These are phyloP conservation scores for Stephanodiscus triporus DNA, from an alignment of 108 stramenopile species.

Conservation along the genomic window DNA sequence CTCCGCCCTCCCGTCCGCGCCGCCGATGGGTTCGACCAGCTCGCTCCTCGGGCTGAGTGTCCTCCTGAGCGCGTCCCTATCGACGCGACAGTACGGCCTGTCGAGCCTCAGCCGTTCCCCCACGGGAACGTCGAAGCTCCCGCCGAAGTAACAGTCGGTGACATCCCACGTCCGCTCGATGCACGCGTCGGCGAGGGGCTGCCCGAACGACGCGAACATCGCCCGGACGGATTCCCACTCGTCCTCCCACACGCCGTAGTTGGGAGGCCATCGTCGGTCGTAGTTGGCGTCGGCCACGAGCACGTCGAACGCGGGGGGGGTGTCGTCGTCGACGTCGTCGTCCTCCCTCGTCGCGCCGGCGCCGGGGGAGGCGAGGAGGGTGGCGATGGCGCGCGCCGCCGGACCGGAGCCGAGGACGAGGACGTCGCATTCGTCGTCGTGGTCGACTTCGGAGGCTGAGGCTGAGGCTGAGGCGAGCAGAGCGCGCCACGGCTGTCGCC, in stretches of 20 bases:
- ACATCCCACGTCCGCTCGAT: conserved; percentile 80
- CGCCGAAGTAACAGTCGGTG: conserved; percentile 95
- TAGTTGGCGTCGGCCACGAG: conserved; percentile 81
- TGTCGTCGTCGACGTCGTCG: not conserved
- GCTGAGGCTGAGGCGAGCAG: not conserved
- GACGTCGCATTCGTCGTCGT: conserved; percentile 74
- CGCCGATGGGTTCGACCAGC: conserved; percentile 1
- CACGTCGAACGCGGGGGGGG: conserved; percentile 54
- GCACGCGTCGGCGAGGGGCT: conserved; percentile 33
- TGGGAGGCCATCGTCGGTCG: conserved; percentile 82
- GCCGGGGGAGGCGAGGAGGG: conserved; percentile 56
- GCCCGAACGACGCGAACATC: conserved; percentile 31
- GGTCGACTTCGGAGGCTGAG: conserved; percentile 6
- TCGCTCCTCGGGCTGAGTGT: conserved; percentile 55
- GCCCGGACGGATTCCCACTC: conserved; percentile 85
- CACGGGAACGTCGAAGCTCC: conserved; percentile 82
- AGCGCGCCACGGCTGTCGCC: not conserved
- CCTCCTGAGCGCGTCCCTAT: conserved; percentile 66
- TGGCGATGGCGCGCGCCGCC: conserved; percentile 77
- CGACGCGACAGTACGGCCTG: conserved; percentile 85
- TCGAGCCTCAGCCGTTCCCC: conserved; percentile 73
- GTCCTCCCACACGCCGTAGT: conserved; percentile 95
- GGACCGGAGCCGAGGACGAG: conserved; percentile 83
- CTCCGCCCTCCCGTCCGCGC: conserved; percentile 10
- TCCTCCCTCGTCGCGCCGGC: not conserved